Percentiles rank a stretch among this genome's conserved stretches.
Conservation (phyloP, 805 yeast genomes). For the Priceomyces castillae region DNA sequence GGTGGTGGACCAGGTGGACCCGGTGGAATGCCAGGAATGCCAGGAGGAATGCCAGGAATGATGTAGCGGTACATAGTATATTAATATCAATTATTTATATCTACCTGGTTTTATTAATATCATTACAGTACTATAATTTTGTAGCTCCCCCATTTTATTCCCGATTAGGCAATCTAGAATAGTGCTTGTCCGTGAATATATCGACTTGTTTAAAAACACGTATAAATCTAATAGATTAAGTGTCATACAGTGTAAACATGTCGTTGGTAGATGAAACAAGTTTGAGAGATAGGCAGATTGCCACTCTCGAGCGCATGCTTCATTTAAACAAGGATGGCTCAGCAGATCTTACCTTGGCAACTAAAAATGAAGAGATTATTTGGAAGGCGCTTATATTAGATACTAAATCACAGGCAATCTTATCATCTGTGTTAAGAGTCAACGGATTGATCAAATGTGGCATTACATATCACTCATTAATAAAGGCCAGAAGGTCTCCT, state of each 20-base stretch:
- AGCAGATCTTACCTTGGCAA: constrained; percentile 52
- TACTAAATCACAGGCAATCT: constrained; percentile 72
- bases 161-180: constrained; percentile 5
- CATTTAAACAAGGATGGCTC: constrained; percentile 68
- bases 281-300: constrained; percentile 26
- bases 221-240: neutral
- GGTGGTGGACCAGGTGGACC: constrained; percentile 19
- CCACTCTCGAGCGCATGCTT: constrained; percentile 72
- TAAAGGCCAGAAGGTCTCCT: constrained; percentile 70
- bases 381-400: constrained; percentile 95
- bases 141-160: neutral
- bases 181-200: neutral
- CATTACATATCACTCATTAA: constrained; percentile 81
- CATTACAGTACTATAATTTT: neutral
- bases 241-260: constrained; percentile 7
- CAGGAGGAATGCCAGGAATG: constrained; percentile 5
- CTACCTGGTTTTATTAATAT: neutral
- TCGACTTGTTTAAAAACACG: constrained; percentile 4
- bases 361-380: constrained; percentile 61
- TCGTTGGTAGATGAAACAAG: constrained; percentile 14
- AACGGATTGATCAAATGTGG: constrained; percentile 89
- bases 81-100: neutral
- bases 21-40: constrained; percentile 18
- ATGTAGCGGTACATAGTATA: constrained; percentile 7
- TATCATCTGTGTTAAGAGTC: constrained; percentile 89